Evolutionary conservation across 768 basidiomycete genomes (phyloP), one percentile per base, ranked within the genome.

Genomic region (Leccinum pellstonianum): DNA sequence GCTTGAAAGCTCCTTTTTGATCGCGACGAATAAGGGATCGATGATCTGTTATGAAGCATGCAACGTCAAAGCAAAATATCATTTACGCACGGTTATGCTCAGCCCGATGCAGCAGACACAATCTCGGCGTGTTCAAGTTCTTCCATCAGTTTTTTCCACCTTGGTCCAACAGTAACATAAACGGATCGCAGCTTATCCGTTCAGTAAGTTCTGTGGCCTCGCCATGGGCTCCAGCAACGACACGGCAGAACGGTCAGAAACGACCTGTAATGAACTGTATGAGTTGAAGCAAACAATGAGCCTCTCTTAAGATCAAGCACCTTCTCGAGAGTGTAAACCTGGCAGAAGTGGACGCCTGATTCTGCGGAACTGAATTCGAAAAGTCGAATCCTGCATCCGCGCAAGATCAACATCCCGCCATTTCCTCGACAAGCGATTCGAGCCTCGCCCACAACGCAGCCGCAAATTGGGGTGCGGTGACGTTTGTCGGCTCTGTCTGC

Each of bases 301-400:
- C 53, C 1, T 71, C 84, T 89, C 78, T 98, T 98, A 67, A 96
- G 73, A 67, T 83, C 86, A 37, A 98, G 78, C 2, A 98, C 96
- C 68, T 94, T 97, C 75, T 98, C 96, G 5, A 99, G 83, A 1
- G 90, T 90, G 73, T 98, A 96, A 7, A 98, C 93, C 93, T 95
- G 14, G 47, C 7, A 17, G 19, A 51, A 4, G 9, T 29, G 64
- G 25, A 48, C 8, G 12, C 14, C 3, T 56, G 37, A 64, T 19
- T 35, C 31, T 11, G 12, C 17, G 5, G 37, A 7, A 31, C 17
- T 4, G 19, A 53, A 5, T 8, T 17, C 10, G 15, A 31, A 29
- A 12, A n/a, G 41, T 43, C 41, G 17, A 37, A 21, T 58, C 70
- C 55, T 54, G 83, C 93, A 81, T 98, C 97, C 71, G 94, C 85